Evolutionary conservation across 768 basidiomycete species (phyloP), one percentile per base, ranked within the genome.

Genomic region (Clathrus columnatus): DNA sequence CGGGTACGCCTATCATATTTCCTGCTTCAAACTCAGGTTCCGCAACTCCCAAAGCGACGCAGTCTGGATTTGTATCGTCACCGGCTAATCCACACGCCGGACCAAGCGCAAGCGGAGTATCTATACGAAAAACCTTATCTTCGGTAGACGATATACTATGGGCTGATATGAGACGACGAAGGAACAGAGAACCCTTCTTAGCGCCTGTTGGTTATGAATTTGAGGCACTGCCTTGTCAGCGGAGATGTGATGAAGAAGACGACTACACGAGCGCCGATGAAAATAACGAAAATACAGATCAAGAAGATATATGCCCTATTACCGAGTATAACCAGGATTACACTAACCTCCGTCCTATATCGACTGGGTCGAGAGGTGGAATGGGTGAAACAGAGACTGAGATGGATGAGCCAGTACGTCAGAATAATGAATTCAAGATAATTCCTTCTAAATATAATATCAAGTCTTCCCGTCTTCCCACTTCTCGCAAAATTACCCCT

Each of bases 361-460:
- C 71, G 72, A 53, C 62, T 70, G 41, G 81, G 85, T 36, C n/a
- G 36, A 11, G n/a, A 36, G n/a, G n/a, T 36, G 7, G 36, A 58
- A 84, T 83, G 24, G 84, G 84, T 6, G 86, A 88, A 69, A 87
- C 87, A 0, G 86, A 89, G 64, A 87, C 87, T 0, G 87, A 89
- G 64, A 74, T 79, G 11, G 86, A 88, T 61, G 86, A 88, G 62
- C 82, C 82, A 30, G 86, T 87, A 64, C 71, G 85, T 58, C 20
- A n/a, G 47, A 45, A 51, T 36, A 59, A 7, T 56, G 32, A 46
- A 30, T 52, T 49, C 8, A 10, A 57, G 14, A 28, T 28, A 26
- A 17, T 43, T 20, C 3, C 24, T 21, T 20, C 17, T 14, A 47
- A 23, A 28, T n/a, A 47, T 4, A 3, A 53, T 42, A 23, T 42